Base-by-base conservation (phyloP, 139 green algal genomes). In the Chlorella sp. region DNA sequence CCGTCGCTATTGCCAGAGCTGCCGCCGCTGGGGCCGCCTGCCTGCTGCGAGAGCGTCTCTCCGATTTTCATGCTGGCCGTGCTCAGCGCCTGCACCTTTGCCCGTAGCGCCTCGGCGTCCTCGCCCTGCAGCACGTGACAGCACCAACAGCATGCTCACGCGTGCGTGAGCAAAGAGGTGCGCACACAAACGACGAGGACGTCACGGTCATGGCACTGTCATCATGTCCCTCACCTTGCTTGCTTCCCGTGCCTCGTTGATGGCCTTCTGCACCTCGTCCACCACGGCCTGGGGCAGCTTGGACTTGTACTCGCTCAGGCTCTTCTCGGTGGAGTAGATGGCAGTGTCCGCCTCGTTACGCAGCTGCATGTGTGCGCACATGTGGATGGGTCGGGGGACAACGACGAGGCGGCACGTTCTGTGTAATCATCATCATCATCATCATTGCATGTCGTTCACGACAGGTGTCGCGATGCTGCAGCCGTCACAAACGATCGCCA, bases 41-140 rank as follows among this genome's bases (percentile, higher is more conserved):
- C 34, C 65, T 77, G 70, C 50, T 81, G 75, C 23, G 80, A 81
- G 26, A 98, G 81, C n/a, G 74, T 65, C 87, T 97, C 88, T 0
- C 95, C 95, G 69, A 99, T 99, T 88, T 98, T 98, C 92, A 99
- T 97, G 35, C 85, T 74, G 2, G 92, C 93, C 59, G 90, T 83
- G 77, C 89, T 89, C 50, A 98, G 80, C 4, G 88, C 92, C 24
- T 87, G 73, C 69, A 95, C 88, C 84, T 93, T 95, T 27, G 76
- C 75, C 68, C 85, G 84, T 32, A 96, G 76, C 27, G 69, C 70
- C 35, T 88, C 75, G 33, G 89, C 23, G 77, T 95, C 80, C 74
- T 96, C 91, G 62, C 42, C 72, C 74, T 78, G 72, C 33, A 10
- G 27, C 42, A 55, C 42, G 17, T 17, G 42, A 24, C 42, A 55